A percentile compares a stretch with the other conserved stretches of the same genome.
These are phyloP conservation scores for Eutrema heterophyllum DNA, from an alignment of 345 rosid genomes.

Conservation along the genomic window DNA sequence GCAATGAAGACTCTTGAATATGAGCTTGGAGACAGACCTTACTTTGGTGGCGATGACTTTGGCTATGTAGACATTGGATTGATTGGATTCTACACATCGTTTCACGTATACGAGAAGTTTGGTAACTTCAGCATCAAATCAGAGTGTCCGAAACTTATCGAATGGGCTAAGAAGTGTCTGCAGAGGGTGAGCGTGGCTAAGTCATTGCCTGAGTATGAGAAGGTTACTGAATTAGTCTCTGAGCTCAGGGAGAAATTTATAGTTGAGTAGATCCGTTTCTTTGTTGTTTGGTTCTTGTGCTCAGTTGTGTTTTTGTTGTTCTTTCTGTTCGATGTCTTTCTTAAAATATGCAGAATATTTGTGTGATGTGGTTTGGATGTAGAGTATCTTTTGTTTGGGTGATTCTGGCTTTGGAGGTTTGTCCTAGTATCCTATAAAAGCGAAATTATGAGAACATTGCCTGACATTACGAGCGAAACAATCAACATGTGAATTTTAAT, in stretches of 20 bases:
- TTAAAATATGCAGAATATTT: no score
- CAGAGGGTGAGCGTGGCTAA: neutral
- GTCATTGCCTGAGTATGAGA: constrained; percentile 1
- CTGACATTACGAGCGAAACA: no score
- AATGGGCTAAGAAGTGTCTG: neutral
- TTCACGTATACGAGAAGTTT: neutral
- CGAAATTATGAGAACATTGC: no score
- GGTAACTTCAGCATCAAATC: neutral
- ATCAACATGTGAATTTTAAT: no score
- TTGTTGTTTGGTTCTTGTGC: neutral
- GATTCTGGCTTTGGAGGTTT: no score
- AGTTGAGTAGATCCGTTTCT: neutral
- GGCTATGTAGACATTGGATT: neutral
- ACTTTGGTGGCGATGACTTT: neutral
- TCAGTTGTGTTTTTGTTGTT: neutral
- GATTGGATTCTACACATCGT: neutral
- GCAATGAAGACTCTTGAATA: neutral
- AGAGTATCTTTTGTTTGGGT: no score
- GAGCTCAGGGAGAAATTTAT: neutral
- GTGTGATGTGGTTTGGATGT: no score
- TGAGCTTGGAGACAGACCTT: constrained; percentile 3
- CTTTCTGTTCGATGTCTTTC: neutral
- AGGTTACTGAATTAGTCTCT: neutral
- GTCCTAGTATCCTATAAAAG: no score
- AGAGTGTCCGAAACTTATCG: neutral